Evolutionary conservation across 1,284 basidiomycete genomes (phyloP), one percentile per base, ranked within the genome.

Genomic region (Cryptococcus wingfieldii): DNA sequence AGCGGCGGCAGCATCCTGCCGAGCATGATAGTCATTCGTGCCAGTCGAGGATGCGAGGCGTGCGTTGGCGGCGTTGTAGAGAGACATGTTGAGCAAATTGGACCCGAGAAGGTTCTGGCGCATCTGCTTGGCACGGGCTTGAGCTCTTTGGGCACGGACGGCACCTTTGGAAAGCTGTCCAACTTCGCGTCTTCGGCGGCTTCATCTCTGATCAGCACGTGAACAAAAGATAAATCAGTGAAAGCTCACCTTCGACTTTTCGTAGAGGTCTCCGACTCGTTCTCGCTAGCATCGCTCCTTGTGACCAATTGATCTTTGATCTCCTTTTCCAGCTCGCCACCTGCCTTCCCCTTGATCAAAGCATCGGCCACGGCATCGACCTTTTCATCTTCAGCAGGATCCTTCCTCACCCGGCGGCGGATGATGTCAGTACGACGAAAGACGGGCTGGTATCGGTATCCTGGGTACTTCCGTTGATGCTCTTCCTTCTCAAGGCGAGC

Each of bases 361-460:
- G 68, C 61, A 14, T 70, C 67, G 14, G 73, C 73, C 2, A 75
- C 71, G 12, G 71, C 73, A 12, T 74, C 72, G 38, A 72, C 71
- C 50, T 74, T 75, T 18, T 74, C 69, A 56, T 75, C 73, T 56
- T 75, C 73, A 23, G 68, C 58, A 5, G 68, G 67, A 52, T 75
- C 73, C 45, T 75, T 75, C 12, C 73, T 60, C 2, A 75, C 73
- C 38, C 73, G 65, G 14, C 73, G 63, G 38, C 73, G 64, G 44
- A 75, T 71, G 45, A 75, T 74, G 51, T 75, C 69, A 23, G 69
- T 72, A 16, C 73, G 63, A 6, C 72, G 60, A 51, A 69, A 71
- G 13, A 71, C 71, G 12, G 73, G 73, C 51, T 75, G 73, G 54
- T 75, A 75, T n/a, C 73, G 62, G 49, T 75, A 75, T n/a, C 67